phyloP scores from a whole-genome alignment of 2,329 filamentous ascomycete genomes.

The Kalmusia sp. region DNA sequence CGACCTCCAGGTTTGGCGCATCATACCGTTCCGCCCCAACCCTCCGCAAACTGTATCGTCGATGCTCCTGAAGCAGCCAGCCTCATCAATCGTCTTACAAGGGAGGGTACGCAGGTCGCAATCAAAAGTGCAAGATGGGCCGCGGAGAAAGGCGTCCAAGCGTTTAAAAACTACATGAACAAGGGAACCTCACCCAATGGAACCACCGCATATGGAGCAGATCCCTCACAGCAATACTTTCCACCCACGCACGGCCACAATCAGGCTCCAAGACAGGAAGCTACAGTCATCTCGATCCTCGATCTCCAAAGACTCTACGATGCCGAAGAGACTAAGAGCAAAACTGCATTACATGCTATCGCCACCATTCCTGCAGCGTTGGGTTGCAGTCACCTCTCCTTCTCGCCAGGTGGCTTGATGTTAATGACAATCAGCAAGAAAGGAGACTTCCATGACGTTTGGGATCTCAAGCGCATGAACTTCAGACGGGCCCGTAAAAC shows the following conservation, averaged over 20 bases:
- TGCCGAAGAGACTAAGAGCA: constrained; percentile 55
- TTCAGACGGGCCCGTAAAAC: constrained; percentile 51
- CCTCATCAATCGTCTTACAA: constrained; percentile 77
- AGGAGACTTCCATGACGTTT: constrained; percentile 82
- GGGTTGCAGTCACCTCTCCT: constrained; percentile 82
- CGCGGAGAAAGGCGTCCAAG: constrained; percentile 76
- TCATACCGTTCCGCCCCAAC: constrained; percentile 73
- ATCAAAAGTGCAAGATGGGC: constrained; percentile 79
- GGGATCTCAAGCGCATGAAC: constrained; percentile 73
- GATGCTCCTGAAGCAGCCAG: constrained; percentile 77
- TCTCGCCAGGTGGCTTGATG: constrained; percentile 75
- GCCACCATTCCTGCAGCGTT: constrained; percentile 74
- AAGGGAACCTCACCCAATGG: constrained; percentile 36
- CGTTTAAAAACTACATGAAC: constrained; percentile 84
- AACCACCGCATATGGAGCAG: constrained; percentile 26
- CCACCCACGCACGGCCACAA: constrained; percentile 78
- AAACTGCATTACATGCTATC: constrained; percentile 64
- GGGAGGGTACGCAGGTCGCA: constrained; percentile 79
- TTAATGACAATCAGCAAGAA: constrained; percentile 83
- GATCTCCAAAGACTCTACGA: constrained; percentile 69
- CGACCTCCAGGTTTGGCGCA: constrained; percentile 64
- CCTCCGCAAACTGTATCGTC: constrained; percentile 69
- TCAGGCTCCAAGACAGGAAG: constrained; percentile 61
- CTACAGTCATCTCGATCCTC: constrained; percentile 76
- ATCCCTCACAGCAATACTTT: constrained; percentile 63